Percentiles rank a stretch among this genome's conserved stretches.
Conservation (phyloP, 2,329 filamentous ascomycete species). For the Xylariaceae sp. region DNA sequence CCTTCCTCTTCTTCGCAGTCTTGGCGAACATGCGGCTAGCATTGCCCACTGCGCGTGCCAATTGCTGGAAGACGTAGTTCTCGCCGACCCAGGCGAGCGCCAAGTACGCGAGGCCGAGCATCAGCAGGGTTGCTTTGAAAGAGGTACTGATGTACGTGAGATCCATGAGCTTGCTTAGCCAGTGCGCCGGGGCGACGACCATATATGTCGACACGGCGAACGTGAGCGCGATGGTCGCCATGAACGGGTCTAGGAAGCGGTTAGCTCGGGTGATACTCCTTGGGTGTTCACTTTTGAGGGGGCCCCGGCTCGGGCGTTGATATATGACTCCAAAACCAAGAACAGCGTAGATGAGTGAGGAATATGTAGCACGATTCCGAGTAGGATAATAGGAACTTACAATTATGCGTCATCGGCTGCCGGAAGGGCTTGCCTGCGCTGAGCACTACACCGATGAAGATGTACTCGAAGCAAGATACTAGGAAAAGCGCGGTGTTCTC, state of each 20-base stretch:
- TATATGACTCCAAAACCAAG: neutral
- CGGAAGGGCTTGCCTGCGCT: constrained; percentile 90
- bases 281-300: neutral
- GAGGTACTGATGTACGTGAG: constrained; percentile 68
- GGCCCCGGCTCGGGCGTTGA: neutral
- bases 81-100: constrained; percentile 67
- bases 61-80: constrained; percentile 60
- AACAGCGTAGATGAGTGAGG: neutral
- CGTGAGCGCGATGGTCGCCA: constrained; percentile 67
- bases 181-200: constrained; percentile 67
- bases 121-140: constrained; percentile 71
- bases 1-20: constrained; percentile 71
- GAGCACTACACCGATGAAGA: constrained; percentile 80
- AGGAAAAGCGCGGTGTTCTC: constrained; percentile 91
- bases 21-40: constrained; percentile 55
- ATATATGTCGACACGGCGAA: constrained; percentile 71
- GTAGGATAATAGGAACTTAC: constrained; percentile 47
- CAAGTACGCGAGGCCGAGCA: constrained; percentile 67
- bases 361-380: neutral
- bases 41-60: constrained; percentile 65
- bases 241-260: constrained; percentile 67
- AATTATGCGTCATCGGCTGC: constrained; percentile 72
- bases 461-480: constrained; percentile 91
- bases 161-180: constrained; percentile 75
- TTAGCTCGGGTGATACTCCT: constrained; percentile 21